Evolutionary conservation across 2,329 filamentous ascomycete genomes (phyloP), one percentile per base, ranked within the genome.

Genomic region (Beauveria varroae): DNA sequence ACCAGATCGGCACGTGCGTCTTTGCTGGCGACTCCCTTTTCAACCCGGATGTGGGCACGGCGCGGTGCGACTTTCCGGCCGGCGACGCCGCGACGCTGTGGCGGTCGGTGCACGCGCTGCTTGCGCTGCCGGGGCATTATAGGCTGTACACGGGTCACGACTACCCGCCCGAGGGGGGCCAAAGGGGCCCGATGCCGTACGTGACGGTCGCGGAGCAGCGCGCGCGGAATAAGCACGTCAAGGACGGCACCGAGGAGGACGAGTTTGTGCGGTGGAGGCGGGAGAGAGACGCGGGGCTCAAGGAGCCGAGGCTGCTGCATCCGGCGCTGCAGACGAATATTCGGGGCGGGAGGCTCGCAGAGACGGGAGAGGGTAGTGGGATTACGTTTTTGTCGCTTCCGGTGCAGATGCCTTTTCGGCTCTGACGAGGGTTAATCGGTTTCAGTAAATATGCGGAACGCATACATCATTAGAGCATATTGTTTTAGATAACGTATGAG

Each of bases 141-240:
- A 79, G 76, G 54, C 74, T 85, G 50, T 85, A 80, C 76, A 79
- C 77, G 0, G 81, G 81, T 0, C 82, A 85, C 61, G 82, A 85
- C 64, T 85, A 84, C 62, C 70, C 70, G 0, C 79, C 81, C 0
- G 73, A 75, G 0, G 68, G 67, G 1, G 66, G 57, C 0, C 72
- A 78, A 4, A 61, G 62, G 0, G 68, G 64, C 0, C 75, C 79
- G 0, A 62, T 74, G 0, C 69, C 81, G 0, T 80, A 67, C 34
- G 70, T 77, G 64, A 82, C 71, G 0, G 80, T 84, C 0, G 64
- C 65, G 1, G 75, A 79, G 7, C 81, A 84, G 34, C 73, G 67
- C n/a, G 62, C 65, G 40, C 64, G 71, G 12, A 84, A 84, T 62
- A 79, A 76, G 62, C 81, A 84, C 64, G 66, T 84, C 2, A 74